Conservation (phyloP, 164 flowering plant species). For the Berberis thunbergii region DNA sequence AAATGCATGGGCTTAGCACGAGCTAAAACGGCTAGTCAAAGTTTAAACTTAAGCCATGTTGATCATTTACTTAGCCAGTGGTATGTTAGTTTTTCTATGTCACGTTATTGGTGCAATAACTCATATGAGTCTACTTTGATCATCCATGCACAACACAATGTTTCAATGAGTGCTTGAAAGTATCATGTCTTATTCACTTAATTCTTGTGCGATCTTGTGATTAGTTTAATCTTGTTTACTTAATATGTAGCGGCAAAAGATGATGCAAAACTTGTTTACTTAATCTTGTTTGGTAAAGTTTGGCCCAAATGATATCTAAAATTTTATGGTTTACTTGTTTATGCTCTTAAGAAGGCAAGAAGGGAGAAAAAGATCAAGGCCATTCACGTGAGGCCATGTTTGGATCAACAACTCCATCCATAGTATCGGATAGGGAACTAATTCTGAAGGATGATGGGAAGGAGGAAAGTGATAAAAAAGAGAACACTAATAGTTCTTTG, state of each 20-base stretch:
- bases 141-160: background rate
- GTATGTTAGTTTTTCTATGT: too few species aligned
- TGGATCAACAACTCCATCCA: conserved; percentile 39
- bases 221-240: background rate
- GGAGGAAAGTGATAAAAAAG: conserved; percentile 13
- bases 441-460: conserved; percentile 19
- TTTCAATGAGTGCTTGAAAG: background rate
- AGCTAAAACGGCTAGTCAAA: too few species aligned
- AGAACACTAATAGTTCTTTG: conserved; percentile 15
- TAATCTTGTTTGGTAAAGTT: background rate
- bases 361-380: conserved; percentile 58
- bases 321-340: conserved; percentile 1
- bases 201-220: background rate
- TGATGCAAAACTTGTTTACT: conserved; percentile 29
- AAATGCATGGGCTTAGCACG: too few species aligned
- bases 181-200: background rate
- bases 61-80: too few species aligned
- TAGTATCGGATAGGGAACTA: conserved; percentile 20
- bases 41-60: too few species aligned
- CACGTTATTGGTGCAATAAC: too few species aligned
- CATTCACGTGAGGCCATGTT: conserved; percentile 90
- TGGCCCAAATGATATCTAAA: background rate
- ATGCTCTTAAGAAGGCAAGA: conserved; percentile 39
- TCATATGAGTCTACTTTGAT: too few species aligned
- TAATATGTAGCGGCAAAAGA: conserved; percentile 65